Evolutionary conservation across 305 asterid genomes (phyloP), one percentile per base, ranked within the genome.

Genomic region (Fraxinus floribunda): DNA sequence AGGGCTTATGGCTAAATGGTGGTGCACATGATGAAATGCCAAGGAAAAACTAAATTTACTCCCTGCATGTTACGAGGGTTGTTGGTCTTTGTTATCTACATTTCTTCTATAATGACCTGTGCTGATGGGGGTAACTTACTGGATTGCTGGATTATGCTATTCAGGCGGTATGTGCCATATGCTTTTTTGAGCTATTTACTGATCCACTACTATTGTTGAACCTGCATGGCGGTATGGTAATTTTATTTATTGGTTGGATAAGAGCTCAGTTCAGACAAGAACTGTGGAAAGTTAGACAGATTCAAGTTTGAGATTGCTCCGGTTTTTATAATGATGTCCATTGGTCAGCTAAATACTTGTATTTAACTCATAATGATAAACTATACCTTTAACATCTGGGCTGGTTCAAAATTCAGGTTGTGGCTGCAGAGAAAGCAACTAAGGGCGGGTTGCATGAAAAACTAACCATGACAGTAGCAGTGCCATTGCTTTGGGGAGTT

Each of bases 401-500:
- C 36, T 15, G 44, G n/a, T 84, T 62, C 34, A 52, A 66, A 83
- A 60, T 82, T 26, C 89, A 96, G 98, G 91, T 94, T 22, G 98
- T 94, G 83, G 88, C 85, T 6, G 95, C 99, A 3, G 97, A 92
- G 81, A 96, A 91, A 85, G 98, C 89, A 9, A 88, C 85, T 84
- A 88, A 86, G 78, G 98, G 89, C 15, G 97, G 95, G 57, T 83
- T 93, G 90, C 93, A 93, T 36, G 99, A 96, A 86, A 94, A 90
- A 90, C 90, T 96, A 85, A 96, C 86, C 0, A 96, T 96, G 98
- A 96, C 92, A 0, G 98, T 96, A 8, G 95, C 97, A 3, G 98
- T 94, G 87, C 98, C 99, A 1, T 84, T 96, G 41, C 97, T 94
- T 3, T 96, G 98, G 99, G 99, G 99, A 18, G 95, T 94, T 39